Base-by-base conservation (phyloP, 1,284 basidiomycete genomes). In the Schizophyllum commune region DNA sequence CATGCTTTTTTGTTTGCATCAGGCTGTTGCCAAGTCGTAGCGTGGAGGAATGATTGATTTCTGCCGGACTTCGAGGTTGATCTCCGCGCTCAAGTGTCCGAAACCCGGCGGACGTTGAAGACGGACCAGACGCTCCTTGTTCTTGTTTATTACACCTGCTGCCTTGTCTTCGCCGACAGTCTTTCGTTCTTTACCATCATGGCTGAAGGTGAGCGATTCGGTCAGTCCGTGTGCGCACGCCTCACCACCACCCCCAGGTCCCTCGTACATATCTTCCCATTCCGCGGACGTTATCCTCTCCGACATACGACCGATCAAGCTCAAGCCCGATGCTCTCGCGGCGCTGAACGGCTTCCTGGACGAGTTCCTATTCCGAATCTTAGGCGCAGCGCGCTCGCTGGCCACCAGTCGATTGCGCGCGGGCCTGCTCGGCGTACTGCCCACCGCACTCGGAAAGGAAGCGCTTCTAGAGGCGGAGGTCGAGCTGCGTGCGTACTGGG, bases 381-480 rank as follows among this genome's bases (percentile, higher is more conserved):
- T 97, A 67, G 77, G 76, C 61, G 77, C 82, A n/a, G 78, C 94
- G 2, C 79, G 84, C 65, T 89, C 91, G n/a, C 77, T 95, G 60
- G 78, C 84, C 55, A 89, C 92, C 1, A 83, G 87, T 61, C 85
- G 85, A 65, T 79, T 97, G 64, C 88, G 92, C 65, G 78, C 80
- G 1, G 89, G 86, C 58, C 74, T 96, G 32, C 80, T 89, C 59
- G 85, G 81, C 67, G 79, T 92, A 32, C 79, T 96, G 34, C 88
- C 91, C 19, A 89, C 89, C 4, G 78, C 83, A 56, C 79, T 96
- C 51, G 94, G 92, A 33, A 92, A 95, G 74, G 90, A 94, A 69
- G 92, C 93, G 5, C 77, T 96, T n/a, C 77, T 93, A 54, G 94
- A 96, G 75, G 94, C 94, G 0, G 94, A 97, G 71, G 79, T 97